Evolutionary conservation across 148 eudicot species (phyloP).

Genomic region (Chenopodium suecicum): DNA sequence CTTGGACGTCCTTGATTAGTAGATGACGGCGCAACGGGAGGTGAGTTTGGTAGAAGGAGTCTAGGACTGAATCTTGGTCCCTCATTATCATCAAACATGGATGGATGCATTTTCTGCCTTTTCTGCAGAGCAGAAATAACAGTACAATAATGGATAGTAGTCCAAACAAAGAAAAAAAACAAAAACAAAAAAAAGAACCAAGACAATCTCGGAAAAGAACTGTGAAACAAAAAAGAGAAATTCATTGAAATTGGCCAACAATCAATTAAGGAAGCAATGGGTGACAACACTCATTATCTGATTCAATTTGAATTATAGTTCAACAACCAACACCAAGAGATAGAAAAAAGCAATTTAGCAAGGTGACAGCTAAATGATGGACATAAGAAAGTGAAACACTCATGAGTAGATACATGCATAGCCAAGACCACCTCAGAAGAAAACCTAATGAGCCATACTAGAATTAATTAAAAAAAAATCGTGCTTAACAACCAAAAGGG

Average conservation of each 20-base stretch:
- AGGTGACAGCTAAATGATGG: not conserved
- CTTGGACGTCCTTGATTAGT: slow-evolving; percentile 22
- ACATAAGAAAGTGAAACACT: not conserved
- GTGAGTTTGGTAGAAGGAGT: slow-evolving; percentile 27
- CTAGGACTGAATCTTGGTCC: slow-evolving; percentile 57
- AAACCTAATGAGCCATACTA: not conserved
- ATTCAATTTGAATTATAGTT: not conserved
- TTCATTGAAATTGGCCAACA: not conserved
- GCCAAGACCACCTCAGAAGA: not conserved
- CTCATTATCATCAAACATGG: slow-evolving; percentile 65
- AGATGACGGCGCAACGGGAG: slow-evolving; percentile 30
- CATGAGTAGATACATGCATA: not conserved
- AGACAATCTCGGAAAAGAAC: not conserved
- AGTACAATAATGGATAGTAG: not conserved
- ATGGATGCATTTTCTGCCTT: slow-evolving; percentile 76
- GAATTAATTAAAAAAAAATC: not conserved
- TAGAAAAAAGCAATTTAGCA: not conserved
- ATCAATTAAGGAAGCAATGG: not conserved
- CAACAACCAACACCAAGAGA: not conserved
- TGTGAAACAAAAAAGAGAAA: not conserved
- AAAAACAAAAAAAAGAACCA: not conserved
- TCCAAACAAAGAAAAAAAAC: not conserved
- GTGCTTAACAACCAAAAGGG: not conserved
- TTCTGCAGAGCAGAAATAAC: slow-evolving; percentile 37
- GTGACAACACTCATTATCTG: not conserved